These are phyloP conservation scores for Escallonia rubra DNA, from an alignment of 129 eudicot genomes.

Conservation along the genomic window DNA sequence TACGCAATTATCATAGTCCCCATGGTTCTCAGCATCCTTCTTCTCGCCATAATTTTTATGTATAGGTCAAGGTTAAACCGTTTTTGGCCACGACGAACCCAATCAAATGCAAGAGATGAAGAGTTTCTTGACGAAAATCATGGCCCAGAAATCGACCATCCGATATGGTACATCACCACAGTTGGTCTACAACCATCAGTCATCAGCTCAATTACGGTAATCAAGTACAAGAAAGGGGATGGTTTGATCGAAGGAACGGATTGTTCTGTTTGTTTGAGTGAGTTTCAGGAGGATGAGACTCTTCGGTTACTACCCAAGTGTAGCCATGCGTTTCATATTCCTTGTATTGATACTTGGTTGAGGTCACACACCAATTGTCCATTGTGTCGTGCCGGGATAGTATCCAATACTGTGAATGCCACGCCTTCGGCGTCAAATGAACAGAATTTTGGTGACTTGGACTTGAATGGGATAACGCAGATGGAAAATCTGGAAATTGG, in stretches of 20 bases:
- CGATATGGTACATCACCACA: slow-evolving; percentile 63
- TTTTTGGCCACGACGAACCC: slow-evolving; percentile 14
- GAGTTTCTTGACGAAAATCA: slow-evolving; percentile 31
- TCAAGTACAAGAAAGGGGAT: slow-evolving; percentile 36
- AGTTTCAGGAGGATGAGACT: slow-evolving; percentile 49
- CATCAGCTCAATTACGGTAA: slow-evolving; percentile 35
- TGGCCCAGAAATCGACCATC: slow-evolving; percentile 38
- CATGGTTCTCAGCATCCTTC: slow-evolving; percentile 27
- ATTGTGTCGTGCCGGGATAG: slow-evolving; percentile 53
- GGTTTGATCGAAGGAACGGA: slow-evolving; percentile 51
- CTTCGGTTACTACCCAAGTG: slow-evolving; percentile 61
- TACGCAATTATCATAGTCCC: slow-evolving; percentile 28
- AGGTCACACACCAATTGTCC: slow-evolving; percentile 69
- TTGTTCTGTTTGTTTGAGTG: slow-evolving; percentile 62
- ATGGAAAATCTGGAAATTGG: slow-evolving; percentile 18
- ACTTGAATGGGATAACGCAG: slow-evolving; percentile 6
- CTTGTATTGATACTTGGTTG: slow-evolving; percentile 70
- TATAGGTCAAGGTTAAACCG: slow-evolving; percentile 16
- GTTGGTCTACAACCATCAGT: slow-evolving; percentile 53
- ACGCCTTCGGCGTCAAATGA: slow-evolving; percentile 18
- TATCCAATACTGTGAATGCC: slow-evolving; percentile 17
- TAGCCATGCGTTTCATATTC: slow-evolving; percentile 66
- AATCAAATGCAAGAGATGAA: slow-evolving; percentile 6
- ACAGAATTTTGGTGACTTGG: neutral
- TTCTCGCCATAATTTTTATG: slow-evolving; percentile 35